These are phyloP conservation scores for Peltaster fructicola DNA, from an alignment of 2,329 filamentous ascomycete species.

Conservation along the genomic window DNA sequence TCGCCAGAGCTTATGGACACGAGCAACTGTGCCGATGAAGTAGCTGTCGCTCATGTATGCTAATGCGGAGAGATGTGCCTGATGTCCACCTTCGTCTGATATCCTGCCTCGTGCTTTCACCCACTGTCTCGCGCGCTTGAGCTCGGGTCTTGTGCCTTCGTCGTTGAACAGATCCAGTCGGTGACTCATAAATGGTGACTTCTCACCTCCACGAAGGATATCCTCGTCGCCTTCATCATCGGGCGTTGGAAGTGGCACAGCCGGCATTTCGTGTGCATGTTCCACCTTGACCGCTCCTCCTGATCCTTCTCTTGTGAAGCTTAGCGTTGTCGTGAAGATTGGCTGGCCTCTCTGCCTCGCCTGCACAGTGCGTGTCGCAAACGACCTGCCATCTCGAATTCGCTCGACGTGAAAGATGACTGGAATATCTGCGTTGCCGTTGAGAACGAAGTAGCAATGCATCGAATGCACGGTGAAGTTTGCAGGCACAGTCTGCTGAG, in stretches of 20 bases:
- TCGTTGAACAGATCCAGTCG: constrained; percentile 39
- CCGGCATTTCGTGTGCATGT: constrained; percentile 43
- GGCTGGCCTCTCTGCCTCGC: constrained; percentile 71
- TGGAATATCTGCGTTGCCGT: constrained; percentile 67
- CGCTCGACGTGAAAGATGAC: constrained; percentile 91
- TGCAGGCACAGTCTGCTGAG: constrained; percentile 66
- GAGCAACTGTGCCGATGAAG: constrained; percentile 77
- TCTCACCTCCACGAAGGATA: constrained; percentile 16
- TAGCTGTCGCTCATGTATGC: constrained; percentile 88
- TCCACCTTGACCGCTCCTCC: constrained; percentile 39
- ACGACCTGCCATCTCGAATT: constrained; percentile 77
- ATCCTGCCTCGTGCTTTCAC: constrained; percentile 59
- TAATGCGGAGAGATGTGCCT: constrained; percentile 70
- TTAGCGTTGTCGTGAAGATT: constrained; percentile 92
- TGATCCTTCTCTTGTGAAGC: constrained; percentile 55
- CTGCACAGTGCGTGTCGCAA: constrained; percentile 88
- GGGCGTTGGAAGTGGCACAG: constrained; percentile 21
- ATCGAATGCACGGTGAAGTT: constrained; percentile 82
- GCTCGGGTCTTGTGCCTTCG: constrained; percentile 36
- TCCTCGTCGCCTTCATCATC: constrained; percentile 20
- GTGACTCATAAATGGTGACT: constrained; percentile 41
- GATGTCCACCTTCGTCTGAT: constrained; percentile 51
- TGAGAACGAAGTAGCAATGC: constrained; percentile 98
- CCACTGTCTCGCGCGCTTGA: constrained; percentile 52
- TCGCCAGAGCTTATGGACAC: constrained; percentile 65